A percentile compares a stretch with the other conserved stretches of the same genome.
Conservation (phyloP, 176 grass and related monocot genomes). For the Secale cereale region DNA sequence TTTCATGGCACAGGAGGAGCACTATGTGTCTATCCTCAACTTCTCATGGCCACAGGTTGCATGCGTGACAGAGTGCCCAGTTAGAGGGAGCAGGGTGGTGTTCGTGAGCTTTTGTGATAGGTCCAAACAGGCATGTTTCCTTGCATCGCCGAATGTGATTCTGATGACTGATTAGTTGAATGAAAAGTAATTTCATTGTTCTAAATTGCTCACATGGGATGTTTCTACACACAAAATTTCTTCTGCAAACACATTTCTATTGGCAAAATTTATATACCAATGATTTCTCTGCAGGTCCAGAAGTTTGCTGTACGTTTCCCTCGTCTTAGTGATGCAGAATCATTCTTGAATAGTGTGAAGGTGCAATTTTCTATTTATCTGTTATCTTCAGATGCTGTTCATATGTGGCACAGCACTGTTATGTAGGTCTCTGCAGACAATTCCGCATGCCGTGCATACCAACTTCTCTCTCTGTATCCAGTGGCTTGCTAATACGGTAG, state of each 20-base stretch:
- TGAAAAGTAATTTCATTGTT: constrained; percentile 1
- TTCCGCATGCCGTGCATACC: background rate
- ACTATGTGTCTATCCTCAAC: constrained; percentile 64
- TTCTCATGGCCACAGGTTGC: constrained; percentile 90
- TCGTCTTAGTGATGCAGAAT: constrained; percentile 47
- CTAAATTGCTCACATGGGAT: background rate
- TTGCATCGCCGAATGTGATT: constrained; percentile 24
- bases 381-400: constrained; percentile 1
- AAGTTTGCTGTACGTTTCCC: constrained; percentile 85
- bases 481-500: background rate
- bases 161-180: background rate
- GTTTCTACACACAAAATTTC: background rate
- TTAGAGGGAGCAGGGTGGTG: constrained; percentile 80
- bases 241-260: background rate
- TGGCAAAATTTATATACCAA: constrained; percentile 18
- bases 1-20: constrained; percentile 68
- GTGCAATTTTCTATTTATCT: constrained; percentile 17
- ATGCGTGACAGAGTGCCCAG: constrained; percentile 78
- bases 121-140: constrained; percentile 50
- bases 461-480: background rate
- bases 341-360: constrained; percentile 69
- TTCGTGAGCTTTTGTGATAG: constrained; percentile 80
- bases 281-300: constrained; percentile 54
- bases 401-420: background rate
- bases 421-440: background rate